Evolutionary conservation across 305 asterid genomes (phyloP).

Genomic region (Euphrasia arctica): DNA sequence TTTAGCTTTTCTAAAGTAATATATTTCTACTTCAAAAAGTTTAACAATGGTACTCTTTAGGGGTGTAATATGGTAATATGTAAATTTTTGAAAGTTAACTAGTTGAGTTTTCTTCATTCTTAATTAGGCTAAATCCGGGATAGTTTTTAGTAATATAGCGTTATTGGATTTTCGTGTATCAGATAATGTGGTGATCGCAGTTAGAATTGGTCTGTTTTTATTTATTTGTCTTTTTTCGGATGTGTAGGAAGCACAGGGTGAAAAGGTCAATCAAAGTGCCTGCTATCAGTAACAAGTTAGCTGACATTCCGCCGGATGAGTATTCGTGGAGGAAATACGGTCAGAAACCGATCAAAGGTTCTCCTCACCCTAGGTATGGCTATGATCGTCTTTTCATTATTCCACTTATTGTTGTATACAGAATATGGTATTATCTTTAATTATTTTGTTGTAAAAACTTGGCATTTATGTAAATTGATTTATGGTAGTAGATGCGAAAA

Average conservation of each 20-base stretch:
- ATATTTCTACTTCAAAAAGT: no score
- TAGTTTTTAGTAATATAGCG: no score
- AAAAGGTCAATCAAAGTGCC: constrained; percentile 85
- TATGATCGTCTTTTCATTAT: not conserved
- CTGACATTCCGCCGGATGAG: constrained; percentile 84
- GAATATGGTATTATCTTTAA: no score
- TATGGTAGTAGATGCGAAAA: not conserved
- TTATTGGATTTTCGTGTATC: not conserved
- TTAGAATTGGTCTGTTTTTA: constrained; percentile 11
- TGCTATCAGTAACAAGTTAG: constrained; percentile 84
- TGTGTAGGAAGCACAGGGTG: constrained; percentile 73
- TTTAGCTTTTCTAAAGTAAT: no score
- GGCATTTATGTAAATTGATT: not conserved
- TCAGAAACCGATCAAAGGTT: constrained; percentile 91
- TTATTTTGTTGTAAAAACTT: no score
- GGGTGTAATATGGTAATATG: no score
- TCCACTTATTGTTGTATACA: no score
- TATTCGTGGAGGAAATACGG: constrained; percentile 97
- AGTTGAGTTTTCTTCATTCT: no score
- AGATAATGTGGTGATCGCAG: not conserved
- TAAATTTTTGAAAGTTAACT: no score
- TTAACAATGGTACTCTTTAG: no score
- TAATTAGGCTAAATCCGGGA: no score
- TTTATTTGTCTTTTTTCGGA: constrained; percentile 15
- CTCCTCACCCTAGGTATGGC: constrained; percentile 87